phyloP scores from a whole-genome alignment of 108 stramenopile species.

The Nitzschia sp. region DNA sequence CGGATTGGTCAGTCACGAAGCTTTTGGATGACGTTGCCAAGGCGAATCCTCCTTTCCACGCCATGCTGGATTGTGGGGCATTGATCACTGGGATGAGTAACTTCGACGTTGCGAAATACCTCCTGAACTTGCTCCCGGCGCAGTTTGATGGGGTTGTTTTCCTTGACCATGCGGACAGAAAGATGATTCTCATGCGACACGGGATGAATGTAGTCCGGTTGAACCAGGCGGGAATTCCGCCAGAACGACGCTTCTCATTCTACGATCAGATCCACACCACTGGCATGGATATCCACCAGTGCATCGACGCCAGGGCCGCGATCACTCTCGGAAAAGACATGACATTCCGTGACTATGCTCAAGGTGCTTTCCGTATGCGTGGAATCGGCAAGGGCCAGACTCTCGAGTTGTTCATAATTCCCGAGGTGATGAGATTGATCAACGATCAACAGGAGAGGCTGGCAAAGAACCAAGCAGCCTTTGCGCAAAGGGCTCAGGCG shows the following conservation, averaged over 20 bases:
- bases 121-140: slow-evolving; percentile 74
- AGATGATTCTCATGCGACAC: slow-evolving; percentile 91
- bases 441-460: slow-evolving; percentile 73
- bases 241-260: slow-evolving; percentile 90
- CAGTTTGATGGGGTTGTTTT: slow-evolving; percentile 94
- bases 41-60: slow-evolving; percentile 86
- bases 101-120: slow-evolving; percentile 91
- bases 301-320: slow-evolving; percentile 86
- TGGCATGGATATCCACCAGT: slow-evolving; percentile 97
- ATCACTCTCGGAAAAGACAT: slow-evolving; percentile 98
- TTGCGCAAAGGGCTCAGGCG: slow-evolving; percentile 25
- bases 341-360: slow-evolving; percentile 97
- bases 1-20: slow-evolving; percentile 80
- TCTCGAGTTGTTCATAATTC: slow-evolving; percentile 89
- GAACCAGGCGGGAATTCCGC: slow-evolving; percentile 87
- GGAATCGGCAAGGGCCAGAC: slow-evolving; percentile 96
- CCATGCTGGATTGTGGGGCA: slow-evolving; percentile 95
- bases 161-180: slow-evolving; percentile 91
- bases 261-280: slow-evolving; percentile 99
- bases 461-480: slow-evolving; percentile 31
- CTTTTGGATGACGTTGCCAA: slow-evolving; percentile 82
- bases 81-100: slow-evolving; percentile 96
- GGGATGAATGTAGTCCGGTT: slow-evolving; percentile 84
- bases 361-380: slow-evolving; percentile 97
- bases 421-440: slow-evolving; percentile 84